Percentiles rank a stretch among this genome's conserved stretches.
Conservation (phyloP, 768 basidiomycete species). For the Pleurotus giganteus region DNA sequence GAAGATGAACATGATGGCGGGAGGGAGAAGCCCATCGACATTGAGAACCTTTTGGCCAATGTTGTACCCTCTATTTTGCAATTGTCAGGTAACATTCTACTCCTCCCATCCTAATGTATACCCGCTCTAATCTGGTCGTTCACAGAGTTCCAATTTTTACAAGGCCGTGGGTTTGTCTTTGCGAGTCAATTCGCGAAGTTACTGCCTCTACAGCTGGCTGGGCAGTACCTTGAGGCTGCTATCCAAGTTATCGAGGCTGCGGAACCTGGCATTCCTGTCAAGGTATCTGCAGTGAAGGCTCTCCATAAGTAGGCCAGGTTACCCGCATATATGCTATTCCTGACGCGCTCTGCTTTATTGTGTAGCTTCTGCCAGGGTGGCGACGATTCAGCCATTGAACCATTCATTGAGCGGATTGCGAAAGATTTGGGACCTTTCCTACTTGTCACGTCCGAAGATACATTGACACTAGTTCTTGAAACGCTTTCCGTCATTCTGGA, state of each 20-base stretch:
- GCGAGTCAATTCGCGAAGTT: conserved; percentile 83
- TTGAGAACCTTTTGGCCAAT: conserved; percentile 70
- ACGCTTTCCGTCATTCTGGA: conserved; percentile 78
- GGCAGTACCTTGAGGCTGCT: conserved; percentile 86
- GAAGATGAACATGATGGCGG: conserved; percentile 74
- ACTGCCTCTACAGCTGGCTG: conserved; percentile 68
- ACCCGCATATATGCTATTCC: background rate
- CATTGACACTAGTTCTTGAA: conserved; percentile 84
- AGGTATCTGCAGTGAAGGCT: conserved; percentile 92
- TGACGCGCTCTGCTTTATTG: conserved; percentile 7
- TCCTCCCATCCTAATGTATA: background rate
- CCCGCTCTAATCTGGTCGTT: background rate
- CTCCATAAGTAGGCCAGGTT: conserved; percentile 77
- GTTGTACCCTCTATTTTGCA: conserved; percentile 77
- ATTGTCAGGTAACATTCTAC: conserved; percentile 55
- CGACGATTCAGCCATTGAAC: conserved; percentile 55
- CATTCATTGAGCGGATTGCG: conserved; percentile 72
- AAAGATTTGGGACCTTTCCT: conserved; percentile 84
- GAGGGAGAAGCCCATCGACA: conserved; percentile 66
- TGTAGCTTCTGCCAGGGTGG: conserved; percentile 72
- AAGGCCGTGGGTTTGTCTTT: conserved; percentile 93
- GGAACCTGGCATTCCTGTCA: conserved; percentile 79
- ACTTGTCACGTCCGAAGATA: conserved; percentile 78
- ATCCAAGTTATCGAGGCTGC: conserved; percentile 78
- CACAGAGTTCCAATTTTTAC: conserved; percentile 85